Conservation (phyloP, 441 rosid genomes). For the Erysimum cheiri region DNA sequence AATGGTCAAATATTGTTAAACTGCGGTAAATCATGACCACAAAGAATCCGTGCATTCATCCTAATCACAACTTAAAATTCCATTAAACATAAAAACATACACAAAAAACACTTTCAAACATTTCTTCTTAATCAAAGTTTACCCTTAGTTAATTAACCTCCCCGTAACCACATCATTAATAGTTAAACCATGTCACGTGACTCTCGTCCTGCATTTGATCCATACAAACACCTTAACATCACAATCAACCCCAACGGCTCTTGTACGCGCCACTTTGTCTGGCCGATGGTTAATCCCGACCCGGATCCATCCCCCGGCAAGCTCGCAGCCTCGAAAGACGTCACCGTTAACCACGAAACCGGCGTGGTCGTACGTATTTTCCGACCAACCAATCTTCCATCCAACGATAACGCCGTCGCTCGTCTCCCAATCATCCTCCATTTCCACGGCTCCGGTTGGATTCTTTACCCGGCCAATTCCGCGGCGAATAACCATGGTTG, state of each 20-base stretch:
- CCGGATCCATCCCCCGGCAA: slow-evolving; percentile 37
- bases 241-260: slow-evolving; percentile 43
- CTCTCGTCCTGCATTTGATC: slow-evolving; percentile 33
- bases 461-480: slow-evolving; percentile 40
- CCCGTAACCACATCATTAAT: background rate
- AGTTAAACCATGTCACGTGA: slow-evolving; percentile 29
- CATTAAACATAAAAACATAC: background rate
- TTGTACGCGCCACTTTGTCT: slow-evolving; percentile 41
- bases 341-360: slow-evolving; percentile 38
- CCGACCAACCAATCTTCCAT: slow-evolving; percentile 47
- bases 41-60: slow-evolving; percentile 33
- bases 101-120: background rate
- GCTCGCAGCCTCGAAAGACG: slow-evolving; percentile 46
- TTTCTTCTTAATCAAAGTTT: slow-evolving; percentile 9
- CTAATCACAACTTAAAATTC: slow-evolving; percentile 33
- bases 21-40: slow-evolving; percentile 20
- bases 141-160: background rate
- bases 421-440: slow-evolving; percentile 47
- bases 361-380: slow-evolving; percentile 33
- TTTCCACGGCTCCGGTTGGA: slow-evolving; percentile 49
- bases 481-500: slow-evolving; percentile 29
- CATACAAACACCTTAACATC: slow-evolving; percentile 44
- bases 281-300: slow-evolving; percentile 26
- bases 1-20: slow-evolving; percentile 23
- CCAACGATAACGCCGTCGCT: slow-evolving; percentile 46